Base-by-base conservation (phyloP, 306 rosid genomes). In the Bauhinia variegata region DNA sequence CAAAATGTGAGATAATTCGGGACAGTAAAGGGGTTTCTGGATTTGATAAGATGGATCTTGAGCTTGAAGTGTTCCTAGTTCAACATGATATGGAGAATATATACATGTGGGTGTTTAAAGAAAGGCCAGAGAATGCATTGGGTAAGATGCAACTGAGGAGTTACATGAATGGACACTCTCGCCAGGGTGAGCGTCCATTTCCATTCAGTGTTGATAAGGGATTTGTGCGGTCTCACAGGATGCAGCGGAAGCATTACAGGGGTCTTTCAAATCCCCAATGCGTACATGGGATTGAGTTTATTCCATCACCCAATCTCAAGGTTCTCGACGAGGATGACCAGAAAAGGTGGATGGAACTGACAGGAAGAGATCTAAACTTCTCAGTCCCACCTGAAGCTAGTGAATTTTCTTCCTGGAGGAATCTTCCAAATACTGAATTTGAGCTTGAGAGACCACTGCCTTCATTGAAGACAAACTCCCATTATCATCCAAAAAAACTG, bases 11-110 rank as follows among this genome's bases (percentile, higher is more conserved):
- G 70, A 67, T 67, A 12, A 49, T 73, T 10, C 55, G 71, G 14
- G 83, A 73, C 47, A 31, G 54, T 33, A 78, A 58, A 34, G 82
- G 78, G 28, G 70, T 72, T 41, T 66, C 78, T 36, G 82, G 82
- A 6, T 78, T 67, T 73, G 83, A 78, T 5, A 78, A 78, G 67
- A 44, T 79, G 0, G 79, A 78, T 67, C 73, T 78, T 34, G 75
- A 73, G 32, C 79, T 60, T 39, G 83, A 73, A 49, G 83, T 78
- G 54, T 78, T 78, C 56, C 17, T 73, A 54, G 83, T 78, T 48
- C 83, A 78, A 54, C 83, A 78, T 47, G 83, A 78, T 55, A 73
- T 78, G 83, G 83, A 78, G 79, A 78, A 78, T 9, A 72, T 78
- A 75, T 78, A 78, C 47, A 78, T 78, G 83, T 78, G 83, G 83